Percentiles rank a stretch among this genome's conserved stretches.
phyloP scores from a whole-genome alignment of 495 filamentous ascomycete genomes.

The Cudoniella acicularis region DNA sequence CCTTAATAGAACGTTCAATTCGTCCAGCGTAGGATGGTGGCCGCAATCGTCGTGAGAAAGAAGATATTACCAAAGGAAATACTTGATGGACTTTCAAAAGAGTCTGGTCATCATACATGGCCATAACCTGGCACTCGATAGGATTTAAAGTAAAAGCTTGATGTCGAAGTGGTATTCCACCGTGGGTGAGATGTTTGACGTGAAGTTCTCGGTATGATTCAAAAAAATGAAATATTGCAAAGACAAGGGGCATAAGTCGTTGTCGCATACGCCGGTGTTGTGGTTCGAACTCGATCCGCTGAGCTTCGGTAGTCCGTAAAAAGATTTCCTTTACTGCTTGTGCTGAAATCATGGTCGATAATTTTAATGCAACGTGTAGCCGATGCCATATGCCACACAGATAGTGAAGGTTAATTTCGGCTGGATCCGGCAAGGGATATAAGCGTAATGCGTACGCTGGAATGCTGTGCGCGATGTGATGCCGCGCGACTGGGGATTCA shows the following conservation, averaged over 20 bases:
- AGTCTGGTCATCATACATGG: constrained; percentile 53
- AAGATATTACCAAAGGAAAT: constrained; percentile 52
- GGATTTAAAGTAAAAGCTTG: constrained; percentile 37
- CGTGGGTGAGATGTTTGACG: constrained; percentile 39
- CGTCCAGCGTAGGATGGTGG: constrained; percentile 54
- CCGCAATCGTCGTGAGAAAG: constrained; percentile 49
- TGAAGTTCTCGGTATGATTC: constrained; percentile 54
- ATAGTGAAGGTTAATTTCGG: constrained; percentile 47
- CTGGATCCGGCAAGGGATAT: constrained; percentile 42
- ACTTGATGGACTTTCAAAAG: constrained; percentile 51
- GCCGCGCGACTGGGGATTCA: constrained; percentile 50
- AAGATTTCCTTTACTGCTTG: constrained; percentile 56
- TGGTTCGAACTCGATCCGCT: constrained; percentile 45
- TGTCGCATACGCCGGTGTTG: constrained; percentile 54
- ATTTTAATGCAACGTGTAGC: constrained; percentile 50
- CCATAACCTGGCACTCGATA: constrained; percentile 51
- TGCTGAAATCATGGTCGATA: constrained; percentile 49
- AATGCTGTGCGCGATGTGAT: constrained; percentile 50
- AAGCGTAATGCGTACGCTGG: constrained; percentile 49
- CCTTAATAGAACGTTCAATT: constrained; percentile 52
- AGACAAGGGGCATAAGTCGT: constrained; percentile 49
- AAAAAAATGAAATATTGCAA: constrained; percentile 57
- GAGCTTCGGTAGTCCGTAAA: constrained; percentile 44
- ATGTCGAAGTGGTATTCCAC: constrained; percentile 17
- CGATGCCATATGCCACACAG: constrained; percentile 57